phyloP scores from a whole-genome alignment of 768 basidiomycete species.

The Xerocomus potaroensis region DNA sequence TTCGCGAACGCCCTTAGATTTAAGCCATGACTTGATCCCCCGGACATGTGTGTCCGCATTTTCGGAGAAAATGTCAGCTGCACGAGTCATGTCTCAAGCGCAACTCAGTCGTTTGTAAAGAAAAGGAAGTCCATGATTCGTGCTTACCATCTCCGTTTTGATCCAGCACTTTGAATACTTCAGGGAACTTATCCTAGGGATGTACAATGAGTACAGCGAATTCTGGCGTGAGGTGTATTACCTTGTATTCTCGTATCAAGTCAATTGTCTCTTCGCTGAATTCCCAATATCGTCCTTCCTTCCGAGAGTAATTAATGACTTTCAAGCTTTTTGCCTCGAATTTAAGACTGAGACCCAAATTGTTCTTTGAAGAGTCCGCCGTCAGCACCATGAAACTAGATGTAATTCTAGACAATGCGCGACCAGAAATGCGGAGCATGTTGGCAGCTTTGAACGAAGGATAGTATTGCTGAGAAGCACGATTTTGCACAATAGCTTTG shows the following conservation, averaged over 20 bases:
- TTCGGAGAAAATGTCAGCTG: constrained; percentile 51
- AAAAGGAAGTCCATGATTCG: neutral
- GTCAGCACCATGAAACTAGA: constrained; percentile 90
- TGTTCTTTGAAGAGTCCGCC: constrained; percentile 72
- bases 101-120: constrained; percentile 1
- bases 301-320: constrained; percentile 88
- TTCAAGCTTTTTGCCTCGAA: constrained; percentile 93
- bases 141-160: constrained; percentile 60
- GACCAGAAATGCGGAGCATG: constrained; percentile 65
- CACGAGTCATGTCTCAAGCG: constrained; percentile 67
- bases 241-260: constrained; percentile 82
- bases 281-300: constrained; percentile 85
- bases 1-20: constrained; percentile 78
- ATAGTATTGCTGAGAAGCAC: constrained; percentile 56
- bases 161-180: constrained; percentile 74
- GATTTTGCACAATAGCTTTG: constrained; percentile 55
- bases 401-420: constrained; percentile 85
- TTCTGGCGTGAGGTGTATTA: constrained; percentile 15
- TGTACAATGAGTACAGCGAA: neutral
- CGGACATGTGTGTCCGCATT: constrained; percentile 68
- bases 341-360: constrained; percentile 91
- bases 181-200: constrained; percentile 70
- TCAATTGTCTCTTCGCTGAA: constrained; percentile 84
- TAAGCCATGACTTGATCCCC: constrained; percentile 84
- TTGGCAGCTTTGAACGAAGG: constrained; percentile 79